Percentiles rank a stretch among this genome's conserved stretches.
Evolutionary conservation across 2,329 filamentous ascomycete species (phyloP).

Genomic region (Nigrograna mackinnonii): DNA sequence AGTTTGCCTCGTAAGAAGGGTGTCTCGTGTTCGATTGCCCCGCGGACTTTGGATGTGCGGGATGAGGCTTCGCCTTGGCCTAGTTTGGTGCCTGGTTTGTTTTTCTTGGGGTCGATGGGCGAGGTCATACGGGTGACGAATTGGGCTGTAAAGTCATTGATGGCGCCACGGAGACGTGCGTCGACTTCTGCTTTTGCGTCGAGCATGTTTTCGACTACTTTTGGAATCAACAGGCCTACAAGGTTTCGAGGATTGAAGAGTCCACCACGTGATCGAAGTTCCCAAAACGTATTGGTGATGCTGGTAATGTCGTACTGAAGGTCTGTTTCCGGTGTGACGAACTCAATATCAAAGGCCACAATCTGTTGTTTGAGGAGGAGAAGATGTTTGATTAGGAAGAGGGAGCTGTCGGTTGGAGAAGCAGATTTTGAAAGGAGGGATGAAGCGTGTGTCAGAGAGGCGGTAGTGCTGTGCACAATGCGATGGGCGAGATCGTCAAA

Average conservation of each 20-base stretch:
- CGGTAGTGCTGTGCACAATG: constrained; percentile 88
- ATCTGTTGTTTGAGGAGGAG: constrained; percentile 95
- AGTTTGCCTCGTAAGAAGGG: constrained; percentile 59
- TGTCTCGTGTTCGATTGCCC: constrained; percentile 61
- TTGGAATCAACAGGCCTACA: constrained; percentile 64
- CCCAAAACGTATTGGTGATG: constrained; percentile 68
- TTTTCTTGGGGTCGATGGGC: constrained; percentile 37
- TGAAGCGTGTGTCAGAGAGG: constrained; percentile 79
- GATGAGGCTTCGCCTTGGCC: constrained; percentile 27
- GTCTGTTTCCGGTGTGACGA: constrained; percentile 62
- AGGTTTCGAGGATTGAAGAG: constrained; percentile 69
- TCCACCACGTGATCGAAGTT: constrained; percentile 65
- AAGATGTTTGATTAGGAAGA: constrained; percentile 94
- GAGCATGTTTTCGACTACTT: constrained; percentile 72
- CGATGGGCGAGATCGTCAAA: constrained; percentile 75
- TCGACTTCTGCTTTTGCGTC: constrained; percentile 72
- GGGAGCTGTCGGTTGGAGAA: constrained; percentile 73
- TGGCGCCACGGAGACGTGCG: constrained; percentile 62
- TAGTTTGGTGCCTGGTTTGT: constrained; percentile 20
- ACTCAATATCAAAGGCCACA: constrained; percentile 91
- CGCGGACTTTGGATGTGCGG: constrained; percentile 51
- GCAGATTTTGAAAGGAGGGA: constrained; percentile 67
- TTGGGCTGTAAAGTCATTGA: constrained; percentile 67
- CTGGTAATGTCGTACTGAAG: constrained; percentile 69
- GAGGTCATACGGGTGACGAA: constrained; percentile 62